Evolutionary conservation across 2,329 filamentous ascomycete species (phyloP), one percentile per base, ranked within the genome.

Genomic region (Aspergillus viridinutans): DNA sequence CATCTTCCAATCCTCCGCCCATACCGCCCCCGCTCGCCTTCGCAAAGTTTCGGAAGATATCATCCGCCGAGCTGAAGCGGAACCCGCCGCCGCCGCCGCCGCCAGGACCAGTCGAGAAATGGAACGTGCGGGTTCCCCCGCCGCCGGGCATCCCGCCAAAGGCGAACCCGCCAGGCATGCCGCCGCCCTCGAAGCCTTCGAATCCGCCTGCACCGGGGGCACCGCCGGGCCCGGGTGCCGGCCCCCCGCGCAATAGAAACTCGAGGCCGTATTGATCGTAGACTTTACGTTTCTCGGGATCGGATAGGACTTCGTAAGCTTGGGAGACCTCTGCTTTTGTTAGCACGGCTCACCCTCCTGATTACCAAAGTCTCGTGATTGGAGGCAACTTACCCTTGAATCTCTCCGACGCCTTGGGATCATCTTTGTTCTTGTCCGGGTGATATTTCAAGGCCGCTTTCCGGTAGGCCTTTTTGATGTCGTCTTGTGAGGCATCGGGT

Each of bases 401-500:
- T 77, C 93, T 97, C 73, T 97, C 94, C 59, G 85, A 81, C 8
- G 93, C 90, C 53, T 85, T 79, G 29, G 92, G 86, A 67, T 93
- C 92, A 77, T 96, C 88, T 76, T 92, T 92, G 82, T 97, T 99
- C 83, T 97, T 99, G 81, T 99, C 94, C 6, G 94, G 94, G 72
- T 99, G 94, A 78, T 86, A 92, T 78, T 92, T 95, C 72, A 97
- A 78, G 54, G 93, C 93, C 55, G 87, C 84, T 82, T 96, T 96
- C 61, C 89, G 71, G 54, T 91, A 73, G 57, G 87, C 94, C 74
- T 97, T 99, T 75, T 97, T 97, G 74, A 99, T 96, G 64, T 97
- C 93, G 71, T 97, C 93, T 76, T 95, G 90, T 25, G 86, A 83
- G 25, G 92, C 91, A 59, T 86, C 84, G 40, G 93, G 85, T 74